Percentiles rank a stretch among this genome's conserved stretches.
phyloP scores from a whole-genome alignment of 176 grass and related monocot species.

The Puccinellia tenuiflora region DNA sequence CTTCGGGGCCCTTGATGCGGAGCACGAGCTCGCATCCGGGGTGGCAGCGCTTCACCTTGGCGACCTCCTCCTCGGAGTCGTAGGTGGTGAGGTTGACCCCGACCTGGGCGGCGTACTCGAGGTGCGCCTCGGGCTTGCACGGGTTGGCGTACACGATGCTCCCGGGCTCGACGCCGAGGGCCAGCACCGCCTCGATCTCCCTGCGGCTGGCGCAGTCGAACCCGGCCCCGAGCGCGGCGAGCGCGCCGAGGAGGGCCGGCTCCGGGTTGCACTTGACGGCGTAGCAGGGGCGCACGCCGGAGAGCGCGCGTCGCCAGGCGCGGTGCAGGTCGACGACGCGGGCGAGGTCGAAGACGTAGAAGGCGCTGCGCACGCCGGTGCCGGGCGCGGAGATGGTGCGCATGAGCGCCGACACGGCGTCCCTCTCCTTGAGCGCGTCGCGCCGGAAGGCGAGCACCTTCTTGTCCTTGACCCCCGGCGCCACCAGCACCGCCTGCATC shows the following conservation, averaged over 20 bases:
- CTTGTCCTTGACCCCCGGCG: constrained; percentile 31
- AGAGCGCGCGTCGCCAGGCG: background rate
- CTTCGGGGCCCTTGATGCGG: background rate
- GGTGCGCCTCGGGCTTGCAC: constrained; percentile 12
- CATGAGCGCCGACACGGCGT: background rate
- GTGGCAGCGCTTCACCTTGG: constrained; percentile 7
- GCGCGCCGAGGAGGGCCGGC: constrained; percentile 1
- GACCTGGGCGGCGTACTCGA: background rate
- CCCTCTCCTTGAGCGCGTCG: constrained; percentile 8
- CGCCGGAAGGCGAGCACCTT: constrained; percentile 13
- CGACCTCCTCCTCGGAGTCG: background rate
- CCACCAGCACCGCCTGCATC: constrained; percentile 25
- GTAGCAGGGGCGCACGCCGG: constrained; percentile 11
- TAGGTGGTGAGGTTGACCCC: background rate
- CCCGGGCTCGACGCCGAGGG: background rate
- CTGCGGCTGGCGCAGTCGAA: constrained; percentile 27
- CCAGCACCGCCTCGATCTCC: constrained; percentile 17
- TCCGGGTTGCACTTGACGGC: constrained; percentile 30
- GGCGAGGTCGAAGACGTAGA: constrained; percentile 12
- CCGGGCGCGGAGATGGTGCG: background rate
- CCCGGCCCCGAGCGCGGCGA: background rate
- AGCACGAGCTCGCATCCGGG: background rate
- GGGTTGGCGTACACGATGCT: background rate
- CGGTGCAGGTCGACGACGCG: background rate
- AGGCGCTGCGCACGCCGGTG: background rate